Evolutionary conservation across 2,329 filamentous ascomycete species (phyloP).

Genomic region (Aspergillus oerlinghausenensis): DNA sequence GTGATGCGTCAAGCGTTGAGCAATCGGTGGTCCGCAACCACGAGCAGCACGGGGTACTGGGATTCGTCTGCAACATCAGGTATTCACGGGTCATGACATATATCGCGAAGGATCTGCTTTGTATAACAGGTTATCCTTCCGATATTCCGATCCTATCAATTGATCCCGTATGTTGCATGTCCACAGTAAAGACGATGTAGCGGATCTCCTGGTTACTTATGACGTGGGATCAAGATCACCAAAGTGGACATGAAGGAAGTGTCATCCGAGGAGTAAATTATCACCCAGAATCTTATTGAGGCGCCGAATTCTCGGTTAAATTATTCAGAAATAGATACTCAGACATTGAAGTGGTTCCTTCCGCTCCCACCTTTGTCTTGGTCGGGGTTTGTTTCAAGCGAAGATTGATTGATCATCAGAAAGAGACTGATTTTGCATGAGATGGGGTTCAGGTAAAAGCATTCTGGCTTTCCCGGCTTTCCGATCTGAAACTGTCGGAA

Average conservation of each 20-base stretch:
- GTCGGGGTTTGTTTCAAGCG: neutral
- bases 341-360: neutral
- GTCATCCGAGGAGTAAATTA: neutral
- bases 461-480: neutral
- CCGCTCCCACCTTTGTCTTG: neutral
- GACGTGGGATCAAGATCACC: neutral
- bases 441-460: neutral
- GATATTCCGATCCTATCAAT: neutral
- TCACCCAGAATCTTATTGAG: neutral
- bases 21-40: neutral
- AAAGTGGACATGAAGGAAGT: neutral
- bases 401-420: neutral
- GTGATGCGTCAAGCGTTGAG: neutral
- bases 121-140: neutral
- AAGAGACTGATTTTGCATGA: neutral
- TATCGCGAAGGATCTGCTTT: neutral
- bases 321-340: neutral
- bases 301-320: neutral
- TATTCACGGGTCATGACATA: neutral
- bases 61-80: neutral
- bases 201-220: neutral
- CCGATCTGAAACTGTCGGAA: neutral
- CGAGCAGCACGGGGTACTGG: neutral
- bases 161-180: neutral
- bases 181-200: neutral